Evolutionary conservation across 1,139 yeast species (phyloP).

Genomic region (Blastobotrys petasosporus): DNA sequence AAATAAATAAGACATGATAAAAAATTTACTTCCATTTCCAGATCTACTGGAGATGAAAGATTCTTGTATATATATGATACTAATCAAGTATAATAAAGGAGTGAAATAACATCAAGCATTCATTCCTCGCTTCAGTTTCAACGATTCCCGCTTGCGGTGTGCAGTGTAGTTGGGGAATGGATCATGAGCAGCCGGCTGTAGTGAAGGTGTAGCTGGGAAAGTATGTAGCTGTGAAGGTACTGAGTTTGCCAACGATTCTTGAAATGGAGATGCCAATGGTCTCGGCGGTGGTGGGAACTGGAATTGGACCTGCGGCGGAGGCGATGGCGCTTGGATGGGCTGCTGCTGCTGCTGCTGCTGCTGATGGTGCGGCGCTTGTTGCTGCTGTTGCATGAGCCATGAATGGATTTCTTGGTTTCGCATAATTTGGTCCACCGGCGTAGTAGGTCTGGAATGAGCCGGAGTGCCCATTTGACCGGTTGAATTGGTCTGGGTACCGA

Average conservation of each 20-base stretch:
- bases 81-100: not conserved
- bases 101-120: constrained; percentile 5
- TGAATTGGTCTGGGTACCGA: not conserved
- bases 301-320: constrained; percentile 5
- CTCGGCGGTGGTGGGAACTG: constrained; percentile 12
- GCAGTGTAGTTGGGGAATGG: constrained; percentile 16
- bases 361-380: constrained; percentile 1
- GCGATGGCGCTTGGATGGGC: constrained; percentile 11
- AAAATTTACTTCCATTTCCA: not conserved
- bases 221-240: constrained; percentile 7
- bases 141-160: constrained; percentile 34
- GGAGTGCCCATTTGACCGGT: constrained; percentile 5
- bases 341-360: not conserved
- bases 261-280: constrained; percentile 29
- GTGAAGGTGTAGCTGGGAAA: constrained; percentile 9
- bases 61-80: not conserved
- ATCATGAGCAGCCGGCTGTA: not conserved
- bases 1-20: not conserved
- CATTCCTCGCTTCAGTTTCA: constrained; percentile 33
- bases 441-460: constrained; percentile 13
- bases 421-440: not conserved
- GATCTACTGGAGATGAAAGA: not conserved
- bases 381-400: constrained; percentile 11
- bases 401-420: constrained; percentile 12
- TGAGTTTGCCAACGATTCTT: constrained; percentile 17